Evolutionary conservation across 495 filamentous ascomycete genomes (phyloP), one percentile per base, ranked within the genome.

Genomic region (Aspergillus ellipticus): DNA sequence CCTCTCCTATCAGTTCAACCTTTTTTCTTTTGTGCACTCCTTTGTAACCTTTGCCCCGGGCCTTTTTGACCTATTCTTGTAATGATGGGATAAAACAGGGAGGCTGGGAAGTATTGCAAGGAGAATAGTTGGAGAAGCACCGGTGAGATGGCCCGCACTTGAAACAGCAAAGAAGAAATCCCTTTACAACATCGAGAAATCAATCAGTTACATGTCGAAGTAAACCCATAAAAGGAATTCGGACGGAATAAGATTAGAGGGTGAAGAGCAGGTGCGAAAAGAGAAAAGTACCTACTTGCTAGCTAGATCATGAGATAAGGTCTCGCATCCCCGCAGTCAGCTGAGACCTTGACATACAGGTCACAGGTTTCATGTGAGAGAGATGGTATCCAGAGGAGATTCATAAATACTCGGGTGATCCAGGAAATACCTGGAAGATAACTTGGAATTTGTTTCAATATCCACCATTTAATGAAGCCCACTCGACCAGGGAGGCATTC

Each of bases 221-320:
- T 21, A 42, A 31, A 15, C 13, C 17, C 33, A 29, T 13, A 17
- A 42, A 17, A 42, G 42, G 6, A 48, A 17, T 21, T 4, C 19
- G 54, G 42, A 10, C 6, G 43, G 46, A 33, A 43, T 13, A 26
- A 42, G 21, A 20, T 24, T 8, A 26, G 24, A 29, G 28, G 9
- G 20, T 8, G 24, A 42, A 26, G 35, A 42, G n/a, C 16, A 26
- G 33, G 28, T n/a, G 29, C 9, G 43, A 51, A 28, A 28, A 7
- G 2, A 39, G 21, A 16, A 31, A 49, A 50, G 19, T 31, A 35
- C 42, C 29, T 39, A 43, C 16, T 54, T 41, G 51, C 24, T 48
- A 48, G 45, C 24, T 55, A 50, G 54, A 63, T 63, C 60, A 63
- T 63, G 54, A 56, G 61, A 60, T 64, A 60, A 53, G 53, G 42